Percentiles rank a stretch among this genome's conserved stretches.
Evolutionary conservation across 345 rosid species (phyloP).

Genomic region (Syzygium oleosum): DNA sequence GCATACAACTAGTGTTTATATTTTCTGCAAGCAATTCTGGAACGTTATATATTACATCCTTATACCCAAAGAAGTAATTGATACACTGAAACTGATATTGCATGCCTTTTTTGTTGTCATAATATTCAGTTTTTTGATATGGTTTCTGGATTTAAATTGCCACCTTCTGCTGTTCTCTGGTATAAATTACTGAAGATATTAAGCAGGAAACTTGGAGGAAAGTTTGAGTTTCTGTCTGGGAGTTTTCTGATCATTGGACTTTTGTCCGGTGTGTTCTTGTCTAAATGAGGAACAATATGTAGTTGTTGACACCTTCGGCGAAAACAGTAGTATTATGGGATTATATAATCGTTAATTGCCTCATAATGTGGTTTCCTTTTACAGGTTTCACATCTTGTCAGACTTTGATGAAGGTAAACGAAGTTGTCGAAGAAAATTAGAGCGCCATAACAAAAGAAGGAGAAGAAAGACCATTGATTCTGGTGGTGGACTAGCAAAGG

Average conservation of each 20-base stretch:
- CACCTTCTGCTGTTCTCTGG: not conserved
- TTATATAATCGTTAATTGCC: not conserved
- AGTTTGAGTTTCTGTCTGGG: not conserved
- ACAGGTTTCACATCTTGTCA: conserved; percentile 74
- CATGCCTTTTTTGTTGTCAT: not conserved
- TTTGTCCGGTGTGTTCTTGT: not conserved
- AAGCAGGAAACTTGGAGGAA: not conserved
- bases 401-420: conserved; percentile 95
- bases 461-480: conserved; percentile 59
- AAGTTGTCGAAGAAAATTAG: conserved; percentile 90
- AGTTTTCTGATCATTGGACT: not conserved
- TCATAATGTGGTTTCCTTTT: not conserved
- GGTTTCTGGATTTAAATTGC: not conserved
- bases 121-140: not conserved
- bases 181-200: not conserved
- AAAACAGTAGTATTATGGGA: not conserved
- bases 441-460: conserved; percentile 80
- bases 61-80: not conserved
- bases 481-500: conserved; percentile 22
- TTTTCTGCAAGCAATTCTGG: not conserved
- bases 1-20: not conserved
- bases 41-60: not conserved
- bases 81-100: not conserved
- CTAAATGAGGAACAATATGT: not conserved
- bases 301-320: not conserved